These are phyloP conservation scores for Phytopythium oedochilum DNA, from an alignment of 352 stramenopile genomes.

Conservation along the genomic window DNA sequence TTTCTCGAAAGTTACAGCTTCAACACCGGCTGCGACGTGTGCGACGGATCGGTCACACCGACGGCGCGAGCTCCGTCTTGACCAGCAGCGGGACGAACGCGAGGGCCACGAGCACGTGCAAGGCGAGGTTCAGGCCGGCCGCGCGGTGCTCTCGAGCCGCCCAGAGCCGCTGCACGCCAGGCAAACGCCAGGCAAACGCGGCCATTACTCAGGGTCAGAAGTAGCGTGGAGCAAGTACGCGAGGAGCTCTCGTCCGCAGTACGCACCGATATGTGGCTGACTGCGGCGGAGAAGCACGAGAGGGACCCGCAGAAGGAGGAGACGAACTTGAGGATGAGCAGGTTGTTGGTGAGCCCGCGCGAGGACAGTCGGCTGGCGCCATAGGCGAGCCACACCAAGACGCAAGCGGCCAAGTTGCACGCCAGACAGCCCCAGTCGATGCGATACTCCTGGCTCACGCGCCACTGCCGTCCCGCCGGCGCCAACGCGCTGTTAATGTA, in stretches of 20 bases:
- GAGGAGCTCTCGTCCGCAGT: no score
- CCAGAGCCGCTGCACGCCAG: slow-evolving; percentile 46
- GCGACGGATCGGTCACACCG: no score
- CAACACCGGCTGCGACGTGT: neutral
- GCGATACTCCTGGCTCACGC: slow-evolving; percentile 2
- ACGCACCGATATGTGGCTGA: slow-evolving; percentile 50
- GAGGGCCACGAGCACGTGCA: slow-evolving; percentile 45
- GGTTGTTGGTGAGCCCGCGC: slow-evolving; percentile 35
- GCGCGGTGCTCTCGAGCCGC: slow-evolving; percentile 33
- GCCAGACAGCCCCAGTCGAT: slow-evolving; percentile 57
- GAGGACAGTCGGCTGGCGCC: slow-evolving; percentile 41
- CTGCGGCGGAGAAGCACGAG: slow-evolving; percentile 52
- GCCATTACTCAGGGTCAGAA: no score
- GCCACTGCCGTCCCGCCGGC: slow-evolving; percentile 1
- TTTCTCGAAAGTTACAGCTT: no score
- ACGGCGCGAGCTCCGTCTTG: slow-evolving; percentile 34
- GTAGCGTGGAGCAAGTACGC: no score
- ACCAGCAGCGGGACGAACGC: slow-evolving; percentile 56
- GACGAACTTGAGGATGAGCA: slow-evolving; percentile 72
- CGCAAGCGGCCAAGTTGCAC: slow-evolving; percentile 48
- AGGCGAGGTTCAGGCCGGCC: slow-evolving; percentile 41
- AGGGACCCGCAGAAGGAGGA: slow-evolving; percentile 72
- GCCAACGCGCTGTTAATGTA: slow-evolving; percentile 25
- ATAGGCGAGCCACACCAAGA: slow-evolving; percentile 48
- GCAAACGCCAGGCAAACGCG: no score